Conservation (phyloP, 805 yeast species). For the Lipomyces lipofer region DNA sequence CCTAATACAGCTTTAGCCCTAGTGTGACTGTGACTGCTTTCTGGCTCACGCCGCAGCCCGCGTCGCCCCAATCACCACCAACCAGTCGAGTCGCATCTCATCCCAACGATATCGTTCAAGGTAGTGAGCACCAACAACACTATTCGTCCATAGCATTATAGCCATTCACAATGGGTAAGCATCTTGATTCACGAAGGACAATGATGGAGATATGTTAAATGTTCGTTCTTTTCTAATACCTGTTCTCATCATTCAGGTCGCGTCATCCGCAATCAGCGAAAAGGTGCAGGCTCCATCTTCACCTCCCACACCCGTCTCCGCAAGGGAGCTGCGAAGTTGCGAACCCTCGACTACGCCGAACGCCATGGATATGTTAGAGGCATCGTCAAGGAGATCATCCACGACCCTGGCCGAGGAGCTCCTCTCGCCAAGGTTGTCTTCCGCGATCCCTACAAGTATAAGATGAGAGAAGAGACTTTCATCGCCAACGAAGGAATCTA, state of each 20-base stretch:
- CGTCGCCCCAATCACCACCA: background rate
- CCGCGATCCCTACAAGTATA: constrained; percentile 99
- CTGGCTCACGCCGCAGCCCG: too few relatives aligned
- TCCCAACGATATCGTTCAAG: background rate
- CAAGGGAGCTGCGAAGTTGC: constrained; percentile 99
- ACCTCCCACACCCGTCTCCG: constrained; percentile 99
- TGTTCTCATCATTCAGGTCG: constrained; percentile 56
- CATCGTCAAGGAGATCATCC: constrained; percentile 96
- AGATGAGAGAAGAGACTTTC: constrained; percentile 96
- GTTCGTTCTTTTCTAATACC: background rate
- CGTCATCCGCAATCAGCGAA: constrained; percentile 99
- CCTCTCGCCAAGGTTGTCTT: constrained; percentile 98
- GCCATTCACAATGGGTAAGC: background rate
- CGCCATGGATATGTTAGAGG: constrained; percentile 99
- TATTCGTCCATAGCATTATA: background rate
- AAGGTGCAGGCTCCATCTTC: constrained; percentile 99
- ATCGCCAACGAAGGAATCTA: constrained; percentile 99
- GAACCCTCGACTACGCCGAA: constrained; percentile 98
- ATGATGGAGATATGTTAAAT: background rate
- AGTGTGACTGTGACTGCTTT: too few relatives aligned
- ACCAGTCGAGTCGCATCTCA: background rate
- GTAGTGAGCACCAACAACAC: background rate
- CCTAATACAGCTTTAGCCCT: too few relatives aligned
- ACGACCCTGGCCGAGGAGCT: constrained; percentile 99
- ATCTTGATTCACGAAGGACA: background rate